Base-by-base conservation (phyloP, 2,329 filamentous ascomycete species). In the Massarina eburnea region DNA sequence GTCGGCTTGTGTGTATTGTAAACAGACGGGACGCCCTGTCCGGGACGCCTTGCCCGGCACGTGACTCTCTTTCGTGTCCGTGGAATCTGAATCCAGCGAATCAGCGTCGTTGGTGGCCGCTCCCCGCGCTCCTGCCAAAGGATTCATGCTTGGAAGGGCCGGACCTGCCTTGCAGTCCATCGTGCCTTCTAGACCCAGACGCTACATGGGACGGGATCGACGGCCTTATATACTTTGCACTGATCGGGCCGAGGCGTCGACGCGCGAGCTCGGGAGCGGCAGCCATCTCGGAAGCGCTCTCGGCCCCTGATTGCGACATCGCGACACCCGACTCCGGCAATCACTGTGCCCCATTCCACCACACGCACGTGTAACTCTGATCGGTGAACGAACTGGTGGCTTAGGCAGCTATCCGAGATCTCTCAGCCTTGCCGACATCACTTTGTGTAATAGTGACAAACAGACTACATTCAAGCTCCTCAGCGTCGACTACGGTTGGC, bases 61-160 rank as follows among this genome's bases (percentile, higher is more conserved):
- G 27, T 30, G 27, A 30, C 12, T 30, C 9, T 4, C 27, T 30
- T 14, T 30, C n/a, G 7, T 4, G 4, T 14, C 27, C 27, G 27
- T 30, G 12, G 27, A 30, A 30, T 14, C n/a, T n/a, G n/a, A 27
- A 39, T 26, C n/a, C n/a, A 21, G 39, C 39, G 15, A 41, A 41
- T 41, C 39, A 41, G 27, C 26, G 39, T 15, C 18, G n/a, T 33
- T 32, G 33, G 26, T 17, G 27, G 26, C 39, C 39, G 39, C 24
- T 19, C 3, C 12, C 20, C 39, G 26, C 19, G 8, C 6, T 21
- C 34, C 9, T 19, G 32, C 32, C 18, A 6, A 8, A 18, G 18
- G 32, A 35, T 26, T 26, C 24, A 26, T 10, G 24, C 24, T 7
- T 10, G 24, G n/a, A n/a, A n/a, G n/a, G n/a, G n/a, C n/a, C n/a